Evolutionary conservation across 768 basidiomycete genomes (phyloP), one percentile per base, ranked within the genome.

Genomic region (Cantharellus anzutake): DNA sequence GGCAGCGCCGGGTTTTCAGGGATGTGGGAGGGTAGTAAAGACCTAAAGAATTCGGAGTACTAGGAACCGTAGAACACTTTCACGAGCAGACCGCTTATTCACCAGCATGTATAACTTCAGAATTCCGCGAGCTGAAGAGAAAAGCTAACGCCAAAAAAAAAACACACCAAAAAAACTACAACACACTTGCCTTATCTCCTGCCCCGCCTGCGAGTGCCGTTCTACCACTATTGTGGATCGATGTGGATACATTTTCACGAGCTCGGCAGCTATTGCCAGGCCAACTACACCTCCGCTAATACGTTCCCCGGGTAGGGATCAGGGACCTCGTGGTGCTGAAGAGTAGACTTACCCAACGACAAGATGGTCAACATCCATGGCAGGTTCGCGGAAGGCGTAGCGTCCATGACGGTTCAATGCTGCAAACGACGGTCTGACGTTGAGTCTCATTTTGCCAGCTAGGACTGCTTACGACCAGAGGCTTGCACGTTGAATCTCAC

Each of bases 91-190:
- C n/a, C n/a, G 3, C 39, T 34, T 5, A 38, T 5, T 42, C 66
- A 81, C 86, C 91, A 62, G 87, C 83, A 72, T 97, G 93, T 37
- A 97, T 85, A 34, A 98, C 93, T 67, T 96, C 93, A 0, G 91
- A 93, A 68, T 94, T 96, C 14, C 93, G 80, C 44, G 88, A 91
- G 68, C 91, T 92, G 59, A 1, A 29, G 20, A 29, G 20, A 29
- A 29, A 29, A 29, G 20, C 20, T 29, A 29, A 29, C 4, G 20
- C 42, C 20, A 40, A 16, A 56, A 44, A 51, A 61, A 34, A 59
- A 42, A 57, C 44, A 35, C 3, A 57, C 29, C 35, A 44, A n/a
- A 59, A 11, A 57, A 42, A 58, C 65, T 29, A 29, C 20, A 29
- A 29, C 29, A 41, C 66, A 51, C 65, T 82, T 11, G 71, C 88